Evolutionary conservation across 139 green algal genomes (phyloP).

Genomic region (Bryopsis sp.): DNA sequence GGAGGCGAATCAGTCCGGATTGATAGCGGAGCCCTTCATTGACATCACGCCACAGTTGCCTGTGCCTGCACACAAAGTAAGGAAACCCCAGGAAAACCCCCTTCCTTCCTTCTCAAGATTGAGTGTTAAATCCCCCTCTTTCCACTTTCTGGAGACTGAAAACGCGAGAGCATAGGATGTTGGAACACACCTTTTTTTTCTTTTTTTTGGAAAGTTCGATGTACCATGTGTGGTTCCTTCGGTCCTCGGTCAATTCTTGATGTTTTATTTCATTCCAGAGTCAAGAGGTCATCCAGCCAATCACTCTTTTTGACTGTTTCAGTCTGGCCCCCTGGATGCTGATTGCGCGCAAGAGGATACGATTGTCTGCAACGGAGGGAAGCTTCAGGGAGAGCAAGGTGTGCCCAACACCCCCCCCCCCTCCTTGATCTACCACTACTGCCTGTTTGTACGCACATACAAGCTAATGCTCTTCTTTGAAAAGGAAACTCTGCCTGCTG

Average conservation of each 20-base stretch:
- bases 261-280: too few relatives aligned
- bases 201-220: too few relatives aligned
- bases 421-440: too few relatives aligned
- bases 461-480: too few relatives aligned
- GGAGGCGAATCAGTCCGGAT: slow-evolving; percentile 92
- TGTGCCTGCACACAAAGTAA: slow-evolving; percentile 52
- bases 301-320: not conserved
- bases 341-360: slow-evolving; percentile 74
- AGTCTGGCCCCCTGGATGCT: slow-evolving; percentile 9
- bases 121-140: not conserved
- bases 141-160: not conserved
- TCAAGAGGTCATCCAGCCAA: too few relatives aligned
- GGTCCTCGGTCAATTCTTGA: too few relatives aligned
- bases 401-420: not conserved
- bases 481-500: too few relatives aligned
- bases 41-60: slow-evolving; percentile 90
- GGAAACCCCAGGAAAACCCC: too few relatives aligned
- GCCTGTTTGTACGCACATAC: too few relatives aligned
- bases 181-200: too few relatives aligned
- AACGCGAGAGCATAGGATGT: too few relatives aligned
- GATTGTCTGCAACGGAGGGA: slow-evolving; percentile 81
- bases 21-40: slow-evolving; percentile 93
- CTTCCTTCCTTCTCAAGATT: not conserved
- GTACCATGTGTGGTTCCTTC: too few relatives aligned
- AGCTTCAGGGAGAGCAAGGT: slow-evolving; percentile 70